Conservation (phyloP, 306 rosid genomes). For the Pyrus communis region DNA sequence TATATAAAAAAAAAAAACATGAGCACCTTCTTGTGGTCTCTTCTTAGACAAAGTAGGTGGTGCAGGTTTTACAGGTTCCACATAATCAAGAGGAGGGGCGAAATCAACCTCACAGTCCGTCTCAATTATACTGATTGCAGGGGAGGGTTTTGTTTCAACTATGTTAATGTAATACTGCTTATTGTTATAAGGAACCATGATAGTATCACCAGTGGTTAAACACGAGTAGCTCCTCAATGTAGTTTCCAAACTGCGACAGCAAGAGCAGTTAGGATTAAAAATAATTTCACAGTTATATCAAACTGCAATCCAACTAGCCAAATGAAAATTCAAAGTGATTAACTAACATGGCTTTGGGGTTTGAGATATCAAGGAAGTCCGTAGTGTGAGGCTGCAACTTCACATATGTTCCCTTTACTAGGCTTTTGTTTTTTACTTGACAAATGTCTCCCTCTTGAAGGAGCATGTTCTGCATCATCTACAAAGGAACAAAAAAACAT, state of each 20-base stretch:
- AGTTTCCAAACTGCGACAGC: conserved; percentile 40
- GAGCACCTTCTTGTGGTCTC: conserved; percentile 25
- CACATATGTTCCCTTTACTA: conserved; percentile 34
- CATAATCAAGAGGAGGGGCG: conserved; percentile 42
- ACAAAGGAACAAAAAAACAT: background rate
- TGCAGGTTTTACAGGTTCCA: conserved; percentile 36
- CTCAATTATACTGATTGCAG: conserved; percentile 38
- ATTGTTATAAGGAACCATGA: conserved; percentile 47
- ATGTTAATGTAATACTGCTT: conserved; percentile 44
- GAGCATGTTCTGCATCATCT: conserved; percentile 59
- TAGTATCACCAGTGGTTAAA: conserved; percentile 50
- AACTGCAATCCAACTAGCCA: background rate
- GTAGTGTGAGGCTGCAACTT: conserved; percentile 57
- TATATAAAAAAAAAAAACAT: background rate
- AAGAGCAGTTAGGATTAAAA: background rate
- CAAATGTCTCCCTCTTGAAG: conserved; percentile 40
- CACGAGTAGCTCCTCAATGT: conserved; percentile 52
- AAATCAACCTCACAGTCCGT: conserved; percentile 52
- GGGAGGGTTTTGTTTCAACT: conserved; percentile 46
- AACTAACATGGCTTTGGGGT: conserved; percentile 51
- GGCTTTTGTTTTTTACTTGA: conserved; percentile 29
- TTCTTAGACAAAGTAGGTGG: conserved; percentile 13
- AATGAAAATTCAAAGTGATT: background rate
- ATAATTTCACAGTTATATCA: background rate
- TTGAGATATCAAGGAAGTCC: conserved; percentile 46